Base-by-base conservation (phyloP, 805 yeast species). In the Ogataea angusta region DNA sequence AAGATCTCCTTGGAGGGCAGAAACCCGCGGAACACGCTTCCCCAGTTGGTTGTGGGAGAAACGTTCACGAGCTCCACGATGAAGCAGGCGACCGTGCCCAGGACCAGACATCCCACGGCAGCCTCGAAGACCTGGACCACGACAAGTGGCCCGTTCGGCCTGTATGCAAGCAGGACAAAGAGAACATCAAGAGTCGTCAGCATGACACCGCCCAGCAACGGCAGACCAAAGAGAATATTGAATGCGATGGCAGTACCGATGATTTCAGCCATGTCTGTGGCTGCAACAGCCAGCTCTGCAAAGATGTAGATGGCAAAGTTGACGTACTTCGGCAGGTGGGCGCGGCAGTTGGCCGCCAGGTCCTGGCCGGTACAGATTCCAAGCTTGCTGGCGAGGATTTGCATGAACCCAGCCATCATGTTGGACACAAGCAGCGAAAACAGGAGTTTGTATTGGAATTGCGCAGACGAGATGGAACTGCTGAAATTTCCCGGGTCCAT, bases 401-500 rank as follows among this genome's bases (percentile, higher is more conserved):
- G 99, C 46, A 90, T 72, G 47, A 87, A 80, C 5, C 90, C 85
- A 3, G 98, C 98, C 67, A 91, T 74, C 27, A 90, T 64, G 54
- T 90, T 91, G 5, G 95, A 82, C 18, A 90, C 64, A 25, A 89
- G 66, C 14, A 91, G 76, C 16, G 90, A 80, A 59, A 89, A 90
- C 22, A 91, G 63, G 24, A 90, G 68, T 44, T 85, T 82, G 60
- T 82, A 91, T 50, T 82, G 78, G 60, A 84, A 87, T 34, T 60
- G 62, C 19, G 86, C 82, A 23, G 95, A 83, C 7, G 93, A 85
- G 10, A 91, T 96, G 8, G 93, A 95, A 1, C 97, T 87, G 27
- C 96, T 84, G 63, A 90, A 91, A 65, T 93, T 91, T 4, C 99
- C 99, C 0, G 99, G 98, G 55, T 91, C 98, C 88, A 93, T 87